These are phyloP conservation scores for Backusella australiensis DNA, from an alignment of 192 early-diverging fungal species.

Conservation along the genomic window DNA sequence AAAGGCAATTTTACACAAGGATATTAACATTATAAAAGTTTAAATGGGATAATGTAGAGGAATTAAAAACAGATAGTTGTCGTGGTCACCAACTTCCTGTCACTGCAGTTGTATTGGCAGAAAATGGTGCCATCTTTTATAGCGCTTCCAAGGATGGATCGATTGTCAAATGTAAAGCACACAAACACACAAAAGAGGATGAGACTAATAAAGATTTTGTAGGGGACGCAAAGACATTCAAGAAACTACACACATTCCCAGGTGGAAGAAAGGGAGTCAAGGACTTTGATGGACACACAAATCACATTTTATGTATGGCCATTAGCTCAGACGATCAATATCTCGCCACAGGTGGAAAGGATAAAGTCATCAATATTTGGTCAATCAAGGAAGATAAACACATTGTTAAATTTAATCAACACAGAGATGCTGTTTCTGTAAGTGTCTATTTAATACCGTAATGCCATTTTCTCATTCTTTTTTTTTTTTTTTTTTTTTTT, in stretches of 20 bases:
- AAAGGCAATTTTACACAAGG: slow-evolving; percentile 9
- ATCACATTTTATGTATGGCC: slow-evolving; percentile 72
- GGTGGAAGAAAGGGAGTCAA: slow-evolving; percentile 73
- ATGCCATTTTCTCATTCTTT: too few species aligned
- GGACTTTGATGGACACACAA: slow-evolving; percentile 67
- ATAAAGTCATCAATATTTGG: slow-evolving; percentile 93
- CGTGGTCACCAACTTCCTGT: slow-evolving; percentile 75
- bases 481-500: too few species aligned
- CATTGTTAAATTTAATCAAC: slow-evolving; percentile 78
- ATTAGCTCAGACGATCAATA: slow-evolving; percentile 66
- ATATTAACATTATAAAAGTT: slow-evolving; percentile 19
- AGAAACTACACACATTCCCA: slow-evolving; percentile 62
- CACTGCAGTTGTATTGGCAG: slow-evolving; percentile 76
- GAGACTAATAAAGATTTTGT: background rate
- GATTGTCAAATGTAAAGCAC: slow-evolving; percentile 78
- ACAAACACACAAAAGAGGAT: background rate
- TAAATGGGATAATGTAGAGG: slow-evolving; percentile 31
- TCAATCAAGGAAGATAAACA: slow-evolving; percentile 73
- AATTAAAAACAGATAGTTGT: slow-evolving; percentile 39
- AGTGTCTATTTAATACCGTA: background rate
- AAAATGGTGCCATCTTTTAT: slow-evolving; percentile 67
- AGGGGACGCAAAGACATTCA: slow-evolving; percentile 72
- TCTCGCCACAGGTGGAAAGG: slow-evolving; percentile 83
- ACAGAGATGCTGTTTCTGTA: slow-evolving; percentile 87
- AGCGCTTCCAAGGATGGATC: slow-evolving; percentile 91